Base-by-base conservation (phyloP, 2,329 filamentous ascomycete genomes). In the Exophiala bonariae region DNA sequence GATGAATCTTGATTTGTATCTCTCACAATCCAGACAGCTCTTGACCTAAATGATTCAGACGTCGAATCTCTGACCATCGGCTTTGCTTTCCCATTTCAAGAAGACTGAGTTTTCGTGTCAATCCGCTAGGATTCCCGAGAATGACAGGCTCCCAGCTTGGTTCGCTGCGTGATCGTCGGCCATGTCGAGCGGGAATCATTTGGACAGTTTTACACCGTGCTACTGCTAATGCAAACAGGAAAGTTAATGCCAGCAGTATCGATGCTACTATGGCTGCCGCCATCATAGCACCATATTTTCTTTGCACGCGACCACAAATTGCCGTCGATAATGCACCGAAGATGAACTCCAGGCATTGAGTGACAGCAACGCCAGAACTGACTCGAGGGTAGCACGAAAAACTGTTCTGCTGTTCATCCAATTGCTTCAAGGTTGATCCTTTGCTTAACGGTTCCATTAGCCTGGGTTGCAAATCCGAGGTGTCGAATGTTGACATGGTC, bases 401-500 rank as follows among this genome's bases (percentile, higher is more conserved):
- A 61, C 87, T 88, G 9, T 81, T 89, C 28, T 79, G 68, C 37
- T 78, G 73, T 26, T 70, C 63, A 14, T 68, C 63, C 22, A 69
- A 67, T 17, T 67, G 65, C 11, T 68, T 65, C 3, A 71, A 67
- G 61, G 77, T 67, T 5, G 55, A 49, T 20, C 26, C 47, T 4
- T 61, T 44, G 57, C 74, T 61, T n/a, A 74, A 74, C 13, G 74
- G 73, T 22, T 79, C 79, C 5, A 78, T 86, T 73, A 86, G 84
- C 9, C 85, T 83, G 2, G 85, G 82, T 56, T 87, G 85, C 3
- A 91, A 73, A 63, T 91, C 87, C 32, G 84, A 88, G n/a, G 83
- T 87, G 63, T 91, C 87, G 63, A 85, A 91, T 0, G 83, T 84
- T 61, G 90, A 86, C 86, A 91, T 90, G 62, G 90, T 78, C 23